These are phyloP conservation scores for Cyclotella kingstonii DNA, from an alignment of 108 stramenopile species.

Conservation along the genomic window DNA sequence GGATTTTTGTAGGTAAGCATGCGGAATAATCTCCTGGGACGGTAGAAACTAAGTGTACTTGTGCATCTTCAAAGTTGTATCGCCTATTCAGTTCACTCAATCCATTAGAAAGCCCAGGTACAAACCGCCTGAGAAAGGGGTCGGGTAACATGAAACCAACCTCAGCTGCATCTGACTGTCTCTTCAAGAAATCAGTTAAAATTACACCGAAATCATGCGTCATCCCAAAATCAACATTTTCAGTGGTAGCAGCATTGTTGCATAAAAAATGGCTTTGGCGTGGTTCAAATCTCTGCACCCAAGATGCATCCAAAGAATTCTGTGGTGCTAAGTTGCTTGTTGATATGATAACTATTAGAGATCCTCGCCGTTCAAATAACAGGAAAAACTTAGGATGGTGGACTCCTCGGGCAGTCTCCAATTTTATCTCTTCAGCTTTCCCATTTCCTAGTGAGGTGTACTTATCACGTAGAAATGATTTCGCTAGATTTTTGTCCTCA, in stretches of 20 bases:
- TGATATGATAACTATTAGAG: constrained; percentile 68
- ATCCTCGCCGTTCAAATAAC: constrained; percentile 65
- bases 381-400: constrained; percentile 85
- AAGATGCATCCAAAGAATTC: constrained; percentile 61
- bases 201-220: constrained; percentile 64
- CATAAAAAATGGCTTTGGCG: neutral
- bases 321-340: constrained; percentile 65
- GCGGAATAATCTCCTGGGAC: constrained; percentile 60
- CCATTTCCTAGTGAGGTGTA: too few relatives aligned
- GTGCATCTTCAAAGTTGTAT: constrained; percentile 56
- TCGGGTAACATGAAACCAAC: constrained; percentile 40
- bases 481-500: neutral
- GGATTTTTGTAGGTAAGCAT: constrained; percentile 12
- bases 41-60: constrained; percentile 67
- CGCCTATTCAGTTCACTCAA: constrained; percentile 26
- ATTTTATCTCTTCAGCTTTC: neutral
- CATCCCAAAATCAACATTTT: constrained; percentile 36
- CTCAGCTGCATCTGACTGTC: constrained; percentile 53
- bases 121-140: constrained; percentile 47
- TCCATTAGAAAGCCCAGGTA: constrained; percentile 28
- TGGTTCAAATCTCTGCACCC: constrained; percentile 54
- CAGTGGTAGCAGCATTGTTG: constrained; percentile 11
- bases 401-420: constrained; percentile 52
- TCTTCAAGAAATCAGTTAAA: constrained; percentile 60
- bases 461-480: neutral